A percentile compares a stretch with the other conserved stretches of the same genome.
Conservation (phyloP, 495 filamentous ascomycete genomes). For the Aspergillus steynii region DNA sequence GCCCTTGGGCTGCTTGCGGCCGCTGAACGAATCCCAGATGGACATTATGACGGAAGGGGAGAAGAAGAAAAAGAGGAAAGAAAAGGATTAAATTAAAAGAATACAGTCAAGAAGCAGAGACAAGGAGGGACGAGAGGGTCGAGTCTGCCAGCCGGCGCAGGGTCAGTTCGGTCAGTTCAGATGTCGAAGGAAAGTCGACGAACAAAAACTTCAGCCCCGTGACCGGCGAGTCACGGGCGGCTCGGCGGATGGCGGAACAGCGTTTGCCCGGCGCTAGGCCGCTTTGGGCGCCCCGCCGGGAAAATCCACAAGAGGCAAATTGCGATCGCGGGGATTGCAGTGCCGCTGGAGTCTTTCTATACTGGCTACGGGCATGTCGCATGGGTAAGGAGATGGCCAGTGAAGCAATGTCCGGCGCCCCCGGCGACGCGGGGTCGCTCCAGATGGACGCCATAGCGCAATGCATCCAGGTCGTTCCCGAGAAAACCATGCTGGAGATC, state of each 20-base stretch:
- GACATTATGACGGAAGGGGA: constrained; percentile 53
- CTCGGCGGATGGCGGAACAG: constrained; percentile 23
- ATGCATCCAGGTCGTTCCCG: constrained; percentile 40
- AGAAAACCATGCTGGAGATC: constrained; percentile 38
- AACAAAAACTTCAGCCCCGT: constrained; percentile 51
- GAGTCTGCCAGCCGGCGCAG: constrained; percentile 14
- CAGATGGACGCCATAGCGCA: constrained; percentile 40
- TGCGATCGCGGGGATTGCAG: constrained; percentile 16
- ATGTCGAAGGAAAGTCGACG: constrained; percentile 15
- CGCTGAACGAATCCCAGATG: constrained; percentile 86
- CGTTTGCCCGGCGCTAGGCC: constrained; percentile 32
- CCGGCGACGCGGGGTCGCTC: constrained; percentile 10
- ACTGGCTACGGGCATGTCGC: constrained; percentile 19
- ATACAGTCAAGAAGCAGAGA: constrained; percentile 23
- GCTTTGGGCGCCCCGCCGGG: constrained; percentile 24
- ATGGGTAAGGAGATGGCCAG: constrained; percentile 25
- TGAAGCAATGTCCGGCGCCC: constrained; percentile 20
- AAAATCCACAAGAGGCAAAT: constrained; percentile 31
- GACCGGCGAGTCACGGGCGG: constrained; percentile 24
- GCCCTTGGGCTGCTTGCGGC: constrained; percentile 69
- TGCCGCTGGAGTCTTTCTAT: background rate
- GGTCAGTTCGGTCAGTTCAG: constrained; percentile 6
- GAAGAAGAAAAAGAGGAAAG: background rate
- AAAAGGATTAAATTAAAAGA: constrained; percentile 26
- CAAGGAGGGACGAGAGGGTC: constrained; percentile 22